A percentile compares a stretch with the other conserved stretches of the same genome.
These are phyloP conservation scores for Lablab purpureus DNA, from an alignment of 306 rosid genomes.

Conservation along the genomic window DNA sequence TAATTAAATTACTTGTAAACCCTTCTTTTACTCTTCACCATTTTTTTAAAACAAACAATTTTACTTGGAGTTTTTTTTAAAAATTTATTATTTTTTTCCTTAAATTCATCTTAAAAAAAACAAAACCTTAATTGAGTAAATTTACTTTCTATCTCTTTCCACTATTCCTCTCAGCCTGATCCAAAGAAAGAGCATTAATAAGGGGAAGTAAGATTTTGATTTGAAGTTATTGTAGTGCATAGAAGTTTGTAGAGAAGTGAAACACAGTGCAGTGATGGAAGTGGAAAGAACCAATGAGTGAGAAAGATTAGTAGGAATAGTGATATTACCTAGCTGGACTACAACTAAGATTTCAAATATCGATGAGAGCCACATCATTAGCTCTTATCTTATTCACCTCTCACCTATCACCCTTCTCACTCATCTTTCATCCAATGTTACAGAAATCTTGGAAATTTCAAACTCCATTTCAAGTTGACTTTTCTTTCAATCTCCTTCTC, in stretches of 20 bases:
- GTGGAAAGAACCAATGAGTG: background rate
- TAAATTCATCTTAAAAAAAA: too few relatives aligned
- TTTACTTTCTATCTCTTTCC: too few relatives aligned
- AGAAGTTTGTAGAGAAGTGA: background rate
- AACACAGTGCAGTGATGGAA: background rate
- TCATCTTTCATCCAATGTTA: background rate
- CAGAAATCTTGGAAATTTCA: background rate
- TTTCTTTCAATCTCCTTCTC: background rate
- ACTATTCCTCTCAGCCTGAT: too few relatives aligned
- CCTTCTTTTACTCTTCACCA: too few relatives aligned
- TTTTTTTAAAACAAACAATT: too few relatives aligned
- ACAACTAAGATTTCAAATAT: background rate
- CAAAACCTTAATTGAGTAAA: too few relatives aligned
- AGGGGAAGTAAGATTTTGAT: background rate
- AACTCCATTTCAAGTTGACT: background rate
- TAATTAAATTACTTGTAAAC: too few relatives aligned
- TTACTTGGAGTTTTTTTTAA: too few relatives aligned
- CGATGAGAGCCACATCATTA: background rate
- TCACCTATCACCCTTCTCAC: background rate
- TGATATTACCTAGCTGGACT: background rate
- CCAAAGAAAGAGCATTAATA: too few relatives aligned
- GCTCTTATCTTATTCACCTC: background rate
- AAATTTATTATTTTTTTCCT: too few relatives aligned
- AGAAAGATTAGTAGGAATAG: background rate
- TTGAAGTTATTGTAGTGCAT: background rate